These are phyloP conservation scores for Domatiomyces catenatus DNA, from an alignment of 2,329 filamentous ascomycete genomes.

Conservation along the genomic window DNA sequence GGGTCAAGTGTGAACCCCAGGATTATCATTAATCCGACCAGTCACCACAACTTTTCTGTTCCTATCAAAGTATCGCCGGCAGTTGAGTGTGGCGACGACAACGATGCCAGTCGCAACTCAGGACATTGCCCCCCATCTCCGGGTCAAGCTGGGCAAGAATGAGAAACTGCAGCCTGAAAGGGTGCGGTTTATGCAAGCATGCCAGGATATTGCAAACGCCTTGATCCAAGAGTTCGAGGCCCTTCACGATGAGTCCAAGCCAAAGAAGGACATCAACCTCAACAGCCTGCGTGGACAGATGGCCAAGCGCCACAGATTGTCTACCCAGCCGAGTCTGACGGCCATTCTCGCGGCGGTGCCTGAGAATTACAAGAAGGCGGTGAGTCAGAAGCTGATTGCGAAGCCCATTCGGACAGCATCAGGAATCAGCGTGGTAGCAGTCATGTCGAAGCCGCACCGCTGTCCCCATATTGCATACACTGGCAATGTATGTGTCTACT, in stretches of 20 bases:
- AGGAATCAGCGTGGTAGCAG: conserved; percentile 73
- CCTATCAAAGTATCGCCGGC: too few relatives aligned
- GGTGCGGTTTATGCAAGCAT: conserved; percentile 84
- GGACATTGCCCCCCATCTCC: conserved; percentile 22
- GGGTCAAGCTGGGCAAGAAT: conserved; percentile 46
- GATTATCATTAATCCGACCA: too few relatives aligned
- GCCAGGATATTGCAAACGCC: conserved; percentile 84
- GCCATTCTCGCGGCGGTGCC: conserved; percentile 96
- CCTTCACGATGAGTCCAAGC: conserved; percentile 54
- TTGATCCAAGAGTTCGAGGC: conserved; percentile 90
- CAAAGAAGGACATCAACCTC: conserved; percentile 77
- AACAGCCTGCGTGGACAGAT: conserved; percentile 76
- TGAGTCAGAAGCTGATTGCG: conserved; percentile 85
- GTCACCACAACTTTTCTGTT: too few relatives aligned
- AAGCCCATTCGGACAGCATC: conserved; percentile 95
- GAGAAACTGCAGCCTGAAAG: conserved; percentile 75
- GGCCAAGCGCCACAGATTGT: conserved; percentile 81
- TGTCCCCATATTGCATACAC: conserved; percentile 98
- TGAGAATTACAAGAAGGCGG: conserved; percentile 99
- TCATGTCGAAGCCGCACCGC: conserved; percentile 98
- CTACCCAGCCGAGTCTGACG: conserved; percentile 76
- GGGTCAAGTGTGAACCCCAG: too few relatives aligned
- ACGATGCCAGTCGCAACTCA: conserved; percentile 40
- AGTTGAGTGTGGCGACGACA: conserved; percentile 38
- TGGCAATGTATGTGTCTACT: conserved; percentile 91